Evolutionary conservation across 2,329 filamentous ascomycete species (phyloP), one percentile per base, ranked within the genome.

Genomic region (Phyllosticta paracitricarpa): DNA sequence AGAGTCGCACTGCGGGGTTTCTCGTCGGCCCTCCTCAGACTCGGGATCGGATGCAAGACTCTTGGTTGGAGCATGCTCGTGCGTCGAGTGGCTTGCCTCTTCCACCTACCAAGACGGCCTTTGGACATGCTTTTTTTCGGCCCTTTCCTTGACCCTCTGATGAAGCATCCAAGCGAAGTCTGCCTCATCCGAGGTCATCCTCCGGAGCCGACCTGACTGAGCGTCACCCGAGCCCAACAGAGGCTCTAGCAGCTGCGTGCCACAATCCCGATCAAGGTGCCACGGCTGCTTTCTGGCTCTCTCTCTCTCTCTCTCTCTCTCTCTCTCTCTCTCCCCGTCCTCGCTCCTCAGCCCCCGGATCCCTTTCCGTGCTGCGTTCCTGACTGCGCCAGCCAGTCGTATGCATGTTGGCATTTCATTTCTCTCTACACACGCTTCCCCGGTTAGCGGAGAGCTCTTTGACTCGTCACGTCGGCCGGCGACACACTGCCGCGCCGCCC

Each of bases 301-400:
- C 40, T 22, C 19, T 22, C 19, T 22, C 19, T 22, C 19, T 22
- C 19, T 22, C 19, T 22, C 19, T 22, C 19, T 22, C 19, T 22
- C 19, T 22, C 19, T 22, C 19, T 22, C 19, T 22, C 19, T 22
- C 4, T 48, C 40, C 19, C 17, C 14, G 40, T 48, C 17, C 40
- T 48, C 40, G 40, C 40, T 48, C 17, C 40, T 48, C 40, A 48
- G 40, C 40, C 40, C 40, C 19, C 40, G 40, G 14, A 48, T 14
- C 40, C 40, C n/a, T 40, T 33, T 22, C 53, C 58, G 55, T 60
- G 58, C 58, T 56, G 58, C 52, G 58, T 56, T 35, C 58, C 53
- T 60, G 58, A 58, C 56, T 58, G 53, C 56, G 19, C 56, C 28
- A 57, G 56, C 53, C 57, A 58, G 22, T 57, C 33, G 33, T 2